Base-by-base conservation (phyloP, 2,329 filamentous ascomycete species). In the Claviceps humidiphila region DNA sequence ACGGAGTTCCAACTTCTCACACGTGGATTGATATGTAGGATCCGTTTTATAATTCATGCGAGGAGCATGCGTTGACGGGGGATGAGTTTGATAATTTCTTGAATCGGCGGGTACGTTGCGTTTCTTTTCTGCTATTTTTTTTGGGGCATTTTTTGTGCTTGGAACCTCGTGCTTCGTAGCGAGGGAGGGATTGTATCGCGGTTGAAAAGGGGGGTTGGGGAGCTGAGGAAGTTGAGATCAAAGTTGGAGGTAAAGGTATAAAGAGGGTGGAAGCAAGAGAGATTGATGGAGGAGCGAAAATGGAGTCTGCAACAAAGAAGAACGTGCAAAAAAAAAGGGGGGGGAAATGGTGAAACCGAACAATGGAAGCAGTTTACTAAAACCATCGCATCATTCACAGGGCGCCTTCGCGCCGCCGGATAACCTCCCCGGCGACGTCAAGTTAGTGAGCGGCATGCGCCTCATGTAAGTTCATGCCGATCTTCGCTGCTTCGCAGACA, bases 41-140 rank as follows among this genome's bases (percentile, higher is more conserved):
- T 61, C 64, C 74, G 24, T 67, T 67, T 13, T 69, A 71, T 56
- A 75, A 80, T 57, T 69, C 68, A 2, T 65, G 65, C 50, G 76
- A 80, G 58, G 72, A 79, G 57, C 76, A 78, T 59, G 60, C 69
- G 8, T 66, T 81, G 54, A 71, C 71, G 8, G 57, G 65, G 30
- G 75, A 78, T 62, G 78, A 81, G 58, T 81, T 81, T 65, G 68
- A 75, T 16, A 81, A 81, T 61, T 81, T 80, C 55, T 61, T 81
- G 8, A 62, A 72, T 45, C 71, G 67, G 47, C 67, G 67, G 61
- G 77, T 79, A 66, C 58, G 74, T 4, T 47, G 4, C 26, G 5
- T 7, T 41, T 11, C 16, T n/a, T 16, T 41, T 41, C 16, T n/a
- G 40, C 17, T 41, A 4, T 22, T 4, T 9, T 9, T 11, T 1